phyloP scores from a whole-genome alignment of 257 asterid genomes.

The Nicotiana attenuata region DNA sequence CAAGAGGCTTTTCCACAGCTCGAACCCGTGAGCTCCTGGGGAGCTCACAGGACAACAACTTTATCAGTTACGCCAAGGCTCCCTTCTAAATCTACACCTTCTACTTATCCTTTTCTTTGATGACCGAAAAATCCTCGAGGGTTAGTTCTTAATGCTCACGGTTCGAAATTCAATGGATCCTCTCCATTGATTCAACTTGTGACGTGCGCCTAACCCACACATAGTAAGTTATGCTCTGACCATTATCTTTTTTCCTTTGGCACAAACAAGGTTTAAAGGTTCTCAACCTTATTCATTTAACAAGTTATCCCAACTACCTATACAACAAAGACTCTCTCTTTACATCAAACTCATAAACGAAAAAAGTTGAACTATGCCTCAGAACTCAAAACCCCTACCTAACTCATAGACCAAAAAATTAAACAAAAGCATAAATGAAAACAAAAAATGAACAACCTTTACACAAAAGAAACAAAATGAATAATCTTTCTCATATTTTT shows the following conservation, averaged over 20 bases:
- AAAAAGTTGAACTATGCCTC: not conserved
- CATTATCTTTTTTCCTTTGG: too few relatives aligned
- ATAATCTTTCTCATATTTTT: not conserved
- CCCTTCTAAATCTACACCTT: not conserved
- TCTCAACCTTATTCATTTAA: not conserved
- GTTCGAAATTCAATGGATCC: too few relatives aligned
- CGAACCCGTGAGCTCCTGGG: rapidly evolving
- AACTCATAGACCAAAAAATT: not conserved
- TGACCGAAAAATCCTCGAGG: too few relatives aligned
- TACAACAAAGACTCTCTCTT: not conserved
- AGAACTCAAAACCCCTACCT: not conserved
- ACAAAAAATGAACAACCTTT: not conserved
- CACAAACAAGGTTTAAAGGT: too few relatives aligned
- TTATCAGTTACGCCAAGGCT: too few relatives aligned
- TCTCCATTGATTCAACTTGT: too few relatives aligned
- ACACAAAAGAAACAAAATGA: not conserved
- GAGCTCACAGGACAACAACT: too few relatives aligned
- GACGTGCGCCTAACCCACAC: too few relatives aligned
- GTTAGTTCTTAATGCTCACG: too few relatives aligned
- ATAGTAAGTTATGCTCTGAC: too few relatives aligned
- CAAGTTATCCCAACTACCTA: not conserved
- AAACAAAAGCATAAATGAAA: not conserved
- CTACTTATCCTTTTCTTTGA: not conserved
- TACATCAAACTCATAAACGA: too few relatives aligned
- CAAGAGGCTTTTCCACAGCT: too few relatives aligned